Evolutionary conservation across 169 alveolate species (phyloP), one percentile per base, ranked within the genome.

Genomic region (Plasmodium yoelii): DNA sequence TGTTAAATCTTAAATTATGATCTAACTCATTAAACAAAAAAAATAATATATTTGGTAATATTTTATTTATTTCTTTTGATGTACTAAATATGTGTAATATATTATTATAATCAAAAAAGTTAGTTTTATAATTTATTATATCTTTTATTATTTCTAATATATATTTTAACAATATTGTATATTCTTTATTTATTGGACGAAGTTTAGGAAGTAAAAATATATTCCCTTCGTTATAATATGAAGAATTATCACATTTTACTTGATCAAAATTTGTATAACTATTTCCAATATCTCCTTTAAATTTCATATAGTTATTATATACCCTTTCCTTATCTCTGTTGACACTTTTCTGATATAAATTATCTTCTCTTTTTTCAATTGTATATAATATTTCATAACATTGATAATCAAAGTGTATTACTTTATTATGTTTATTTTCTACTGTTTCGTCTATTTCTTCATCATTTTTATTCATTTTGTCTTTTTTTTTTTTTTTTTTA

Each of bases 11-110:
- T 59, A 80, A 65, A 46, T 80, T 80, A 26, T 80, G 90, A n/a
- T 80, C 90, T 59, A 80, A 65, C 67, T 80, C 90, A 24, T 80
- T 80, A 69, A 80, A 80, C 24, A 80, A 69, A 24, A 80, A 80
- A 59, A 80, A 80, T n/a, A 80, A 80, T 7, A 80, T 80, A 34
- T 80, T 80, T 22, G 82, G 39, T 18, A 80, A 26, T 1, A 80
- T 60, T 51, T 67, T 80, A 46, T 80, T 80, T 26, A 80, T 80
- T 24, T 80, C 82, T 69, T 80, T 80, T 9, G 72, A 65, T n/a
- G 90, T 80, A 10, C 73, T 80, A 18, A 80, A 80, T 18, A 80
- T 80, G 46, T 80, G 90, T 55, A 80, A 34, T 44, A 80, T 80
- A 55, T 80, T 80, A 42, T 80, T 80, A 60, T 80, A 80, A 57